These are phyloP conservation scores for Boletus holoroseus DNA, from an alignment of 1,284 basidiomycete genomes.

Conservation along the genomic window DNA sequence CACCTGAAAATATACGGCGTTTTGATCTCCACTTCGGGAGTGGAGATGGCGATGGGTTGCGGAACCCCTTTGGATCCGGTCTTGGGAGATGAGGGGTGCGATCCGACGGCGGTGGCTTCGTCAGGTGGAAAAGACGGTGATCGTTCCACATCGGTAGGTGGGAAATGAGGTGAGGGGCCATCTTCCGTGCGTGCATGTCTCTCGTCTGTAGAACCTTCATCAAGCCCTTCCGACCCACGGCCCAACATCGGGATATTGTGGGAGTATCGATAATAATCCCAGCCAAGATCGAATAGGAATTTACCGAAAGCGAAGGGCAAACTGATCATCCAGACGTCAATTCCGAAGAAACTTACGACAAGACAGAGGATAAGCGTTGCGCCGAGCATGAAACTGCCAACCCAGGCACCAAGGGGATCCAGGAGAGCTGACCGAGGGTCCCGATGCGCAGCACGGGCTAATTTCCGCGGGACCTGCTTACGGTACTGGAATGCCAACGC, in stretches of 20 bases:
- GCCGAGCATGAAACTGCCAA: slow-evolving; percentile 49
- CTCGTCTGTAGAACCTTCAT: background rate
- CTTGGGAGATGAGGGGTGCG: background rate
- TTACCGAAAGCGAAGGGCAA: slow-evolving; percentile 82
- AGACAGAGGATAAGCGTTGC: slow-evolving; percentile 48
- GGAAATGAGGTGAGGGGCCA: background rate
- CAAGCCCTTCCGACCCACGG: background rate
- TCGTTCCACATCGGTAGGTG: background rate
- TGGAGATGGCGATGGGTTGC: background rate
- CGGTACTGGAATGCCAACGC: slow-evolving; percentile 55
- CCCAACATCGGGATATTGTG: slow-evolving; percentile 25
- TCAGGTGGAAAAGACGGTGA: background rate
- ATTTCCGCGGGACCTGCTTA: slow-evolving; percentile 43
- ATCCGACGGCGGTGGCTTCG: slow-evolving; percentile 5
- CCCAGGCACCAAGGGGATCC: slow-evolving; percentile 47
- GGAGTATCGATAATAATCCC: slow-evolving; percentile 49
- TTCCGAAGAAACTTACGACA: slow-evolving; percentile 51
- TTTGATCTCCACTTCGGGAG: background rate
- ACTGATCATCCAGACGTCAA: slow-evolving; percentile 78
- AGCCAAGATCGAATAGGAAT: slow-evolving; percentile 58
- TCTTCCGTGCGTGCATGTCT: background rate
- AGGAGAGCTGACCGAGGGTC: slow-evolving; percentile 45
- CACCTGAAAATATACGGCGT: slow-evolving; percentile 5
- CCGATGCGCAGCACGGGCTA: slow-evolving; percentile 38
- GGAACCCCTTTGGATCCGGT: background rate